Evolutionary conservation across 2,329 filamentous ascomycete genomes (phyloP), one percentile per base, ranked within the genome.

Genomic region (Botrytis pseudocinerea): DNA sequence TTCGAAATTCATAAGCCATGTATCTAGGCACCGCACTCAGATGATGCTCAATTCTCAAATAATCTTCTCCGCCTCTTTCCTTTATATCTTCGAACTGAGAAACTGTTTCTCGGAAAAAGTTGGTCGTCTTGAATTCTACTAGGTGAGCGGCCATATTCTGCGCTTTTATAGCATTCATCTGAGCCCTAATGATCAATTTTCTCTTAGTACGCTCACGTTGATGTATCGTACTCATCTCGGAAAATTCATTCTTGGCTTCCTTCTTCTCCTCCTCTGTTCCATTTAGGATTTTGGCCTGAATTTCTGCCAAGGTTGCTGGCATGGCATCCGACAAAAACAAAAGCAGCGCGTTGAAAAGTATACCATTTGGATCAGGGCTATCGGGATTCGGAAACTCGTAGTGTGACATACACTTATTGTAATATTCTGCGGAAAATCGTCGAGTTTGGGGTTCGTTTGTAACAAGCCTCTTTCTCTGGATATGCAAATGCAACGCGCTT

Each of bases 1-100:
- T 3, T 0, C 2, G 0, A 20, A 25, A 4, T 8, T 68, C 25
- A 32, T 16, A 12, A 6, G 0, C 0, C 25, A 68, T 22, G 48
- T 57, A 68, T n/a, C 5, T 12, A 32, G 64, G 64, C 9, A 42
- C 35, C n/a, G 48, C 48, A 57, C 25, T 68, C 16, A 68, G 22
- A 32, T 38, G n/a, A 42, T 68, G 48, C 2, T 25, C 16, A 14
- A n/a, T 7, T 12, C 0, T 22, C 25, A 40, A 42, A 28, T 28
- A 10, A 22, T 2, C n/a, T 7, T 3, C 46, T 22, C 38, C 38
- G 22, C 16, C 18, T 20, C 9, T 22, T 20, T 25, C 3, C 42
- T 32, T 35, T 44, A 64, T 16, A 4, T 25, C 1, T 25, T 64
- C 22, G 62, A 64, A 46, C 6, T 20, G 10, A 10, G 16, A 18